These are phyloP conservation scores for Aspergillus cejpii DNA, from an alignment of 2,329 filamentous ascomycete species.

Conservation along the genomic window DNA sequence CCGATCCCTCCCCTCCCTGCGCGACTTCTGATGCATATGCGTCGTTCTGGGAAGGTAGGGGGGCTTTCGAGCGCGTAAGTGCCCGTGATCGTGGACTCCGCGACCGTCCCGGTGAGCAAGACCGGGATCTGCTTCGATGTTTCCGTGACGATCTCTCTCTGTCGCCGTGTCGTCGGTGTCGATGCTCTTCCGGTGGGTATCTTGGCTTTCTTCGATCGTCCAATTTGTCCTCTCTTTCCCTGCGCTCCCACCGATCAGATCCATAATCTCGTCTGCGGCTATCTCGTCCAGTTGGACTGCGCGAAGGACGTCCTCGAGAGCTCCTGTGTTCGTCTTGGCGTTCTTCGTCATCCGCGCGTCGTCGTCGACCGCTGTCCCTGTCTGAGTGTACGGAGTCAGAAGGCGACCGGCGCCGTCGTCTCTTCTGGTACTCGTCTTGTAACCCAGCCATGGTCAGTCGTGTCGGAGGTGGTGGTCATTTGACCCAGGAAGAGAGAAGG, in stretches of 20 bases:
- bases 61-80: slow-evolving; percentile 31
- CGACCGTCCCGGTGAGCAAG: slow-evolving; percentile 25
- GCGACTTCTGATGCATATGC: slow-evolving; percentile 36
- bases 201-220: slow-evolving; percentile 25
- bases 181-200: slow-evolving; percentile 22
- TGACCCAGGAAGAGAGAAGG: neutral
- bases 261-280: slow-evolving; percentile 19
- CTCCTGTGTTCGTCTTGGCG: slow-evolving; percentile 23
- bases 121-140: slow-evolving; percentile 22
- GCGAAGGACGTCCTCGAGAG: slow-evolving; percentile 24
- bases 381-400: slow-evolving; percentile 16
- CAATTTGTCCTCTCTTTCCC: slow-evolving; percentile 20
- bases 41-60: slow-evolving; percentile 44
- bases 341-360: slow-evolving; percentile 17
- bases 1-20: slow-evolving; percentile 19
- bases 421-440: slow-evolving; percentile 17
- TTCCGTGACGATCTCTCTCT: slow-evolving; percentile 20
- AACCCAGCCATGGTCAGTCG: slow-evolving; percentile 23
- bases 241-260: slow-evolving; percentile 19
- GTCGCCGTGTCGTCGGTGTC: slow-evolving; percentile 23
- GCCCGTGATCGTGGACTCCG: slow-evolving; percentile 24
- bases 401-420: slow-evolving; percentile 18
- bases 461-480: neutral
- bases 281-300: slow-evolving; percentile 22
- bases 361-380: slow-evolving; percentile 19